These are phyloP conservation scores for Penicillium angulare DNA, from an alignment of 495 filamentous ascomycete genomes.

Conservation along the genomic window DNA sequence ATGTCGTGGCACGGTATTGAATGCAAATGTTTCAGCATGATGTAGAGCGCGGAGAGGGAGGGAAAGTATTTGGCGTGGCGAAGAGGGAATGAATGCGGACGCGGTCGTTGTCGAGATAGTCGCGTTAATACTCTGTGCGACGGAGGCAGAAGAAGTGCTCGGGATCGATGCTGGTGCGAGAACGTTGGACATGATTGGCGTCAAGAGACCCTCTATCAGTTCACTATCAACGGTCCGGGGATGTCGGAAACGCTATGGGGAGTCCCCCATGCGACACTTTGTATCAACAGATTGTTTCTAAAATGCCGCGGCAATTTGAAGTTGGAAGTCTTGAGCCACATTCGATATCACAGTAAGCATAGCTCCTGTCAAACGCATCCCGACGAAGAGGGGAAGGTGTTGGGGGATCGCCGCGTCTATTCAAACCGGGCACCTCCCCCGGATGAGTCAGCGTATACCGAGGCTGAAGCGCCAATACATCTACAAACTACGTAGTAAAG, in stretches of 20 bases:
- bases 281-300: neutral
- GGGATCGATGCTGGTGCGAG: conserved; percentile 16
- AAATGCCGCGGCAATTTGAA: too few relatives aligned
- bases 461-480: too few relatives aligned
- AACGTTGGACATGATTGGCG: conserved; percentile 22
- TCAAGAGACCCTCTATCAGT: conserved; percentile 8
- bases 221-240: conserved; percentile 23
- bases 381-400: conserved; percentile 1
- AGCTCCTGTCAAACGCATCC: neutral
- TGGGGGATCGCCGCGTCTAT: neutral
- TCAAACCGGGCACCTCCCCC: neutral
- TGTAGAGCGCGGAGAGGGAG: conserved; percentile 39
- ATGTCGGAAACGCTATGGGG: conserved; percentile 15
- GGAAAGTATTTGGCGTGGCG: conserved; percentile 32
- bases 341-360: neutral
- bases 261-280: conserved; percentile 9
- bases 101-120: conserved; percentile 20
- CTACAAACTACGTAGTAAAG: too few relatives aligned
- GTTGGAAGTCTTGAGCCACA: too few relatives aligned
- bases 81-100: conserved; percentile 29
- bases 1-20: conserved; percentile 38
- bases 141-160: conserved; percentile 16
- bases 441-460: neutral
- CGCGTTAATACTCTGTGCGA: conserved; percentile 11
- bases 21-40: conserved; percentile 37